These are phyloP conservation scores for Tephrocybe sp. DNA, from an alignment of 768 basidiomycete genomes.

Conservation along the genomic window DNA sequence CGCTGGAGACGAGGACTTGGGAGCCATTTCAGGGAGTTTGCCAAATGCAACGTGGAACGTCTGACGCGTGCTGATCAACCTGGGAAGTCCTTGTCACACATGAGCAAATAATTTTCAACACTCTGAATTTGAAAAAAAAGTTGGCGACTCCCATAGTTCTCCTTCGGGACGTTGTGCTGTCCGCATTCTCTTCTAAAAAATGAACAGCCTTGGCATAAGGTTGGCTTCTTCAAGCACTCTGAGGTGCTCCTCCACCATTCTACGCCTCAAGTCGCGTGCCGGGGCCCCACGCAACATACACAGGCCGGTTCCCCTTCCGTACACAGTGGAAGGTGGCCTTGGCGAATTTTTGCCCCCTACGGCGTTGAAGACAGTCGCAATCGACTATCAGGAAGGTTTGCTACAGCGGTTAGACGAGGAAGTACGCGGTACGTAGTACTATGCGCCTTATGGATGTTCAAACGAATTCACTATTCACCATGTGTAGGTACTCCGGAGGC, in stretches of 20 bases:
- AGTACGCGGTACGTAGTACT: slow-evolving; percentile 54
- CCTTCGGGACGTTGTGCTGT: slow-evolving; percentile 8
- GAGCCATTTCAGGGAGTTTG: slow-evolving; percentile 28
- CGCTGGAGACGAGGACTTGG: slow-evolving; percentile 31
- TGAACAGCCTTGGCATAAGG: slow-evolving; percentile 28
- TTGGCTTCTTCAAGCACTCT: slow-evolving; percentile 24
- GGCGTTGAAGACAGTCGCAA: slow-evolving; percentile 68
- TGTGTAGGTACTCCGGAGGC: slow-evolving; percentile 54
- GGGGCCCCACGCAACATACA: slow-evolving; percentile 43
- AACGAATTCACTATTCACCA: slow-evolving; percentile 3
- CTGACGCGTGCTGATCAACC: slow-evolving; percentile 12
- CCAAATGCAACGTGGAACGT: slow-evolving; percentile 32
- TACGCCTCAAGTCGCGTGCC: slow-evolving; percentile 21
- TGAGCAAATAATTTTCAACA: slow-evolving; percentile 20
- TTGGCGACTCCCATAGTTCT: slow-evolving; percentile 4
- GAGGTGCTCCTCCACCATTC: slow-evolving; percentile 16
- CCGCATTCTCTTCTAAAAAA: slow-evolving; percentile 12
- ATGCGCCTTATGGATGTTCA: not conserved
- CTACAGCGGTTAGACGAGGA: slow-evolving; percentile 74
- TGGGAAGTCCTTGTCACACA: slow-evolving; percentile 32
- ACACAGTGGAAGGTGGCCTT: slow-evolving; percentile 67
- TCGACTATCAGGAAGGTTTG: slow-evolving; percentile 86
- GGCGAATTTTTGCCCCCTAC: slow-evolving; percentile 74
- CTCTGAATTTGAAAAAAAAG: slow-evolving; percentile 10
- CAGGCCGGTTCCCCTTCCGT: slow-evolving; percentile 54